Evolutionary conservation across 2,329 filamentous ascomycete genomes (phyloP).

Genomic region (Aureobasidium melanogenum): DNA sequence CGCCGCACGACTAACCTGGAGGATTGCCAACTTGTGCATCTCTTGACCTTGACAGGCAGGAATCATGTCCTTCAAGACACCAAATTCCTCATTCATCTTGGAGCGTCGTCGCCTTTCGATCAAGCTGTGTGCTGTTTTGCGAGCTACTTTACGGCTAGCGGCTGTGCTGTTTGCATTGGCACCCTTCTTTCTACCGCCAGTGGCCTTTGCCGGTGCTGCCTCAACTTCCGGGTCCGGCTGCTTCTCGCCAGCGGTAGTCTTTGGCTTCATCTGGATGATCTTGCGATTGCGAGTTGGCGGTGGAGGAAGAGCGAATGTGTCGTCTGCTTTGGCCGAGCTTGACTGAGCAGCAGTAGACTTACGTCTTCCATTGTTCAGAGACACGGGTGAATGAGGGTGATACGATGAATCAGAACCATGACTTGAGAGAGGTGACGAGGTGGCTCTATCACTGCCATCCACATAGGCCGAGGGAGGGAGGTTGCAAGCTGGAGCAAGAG

Average conservation of each 20-base stretch:
- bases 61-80: constrained; percentile 86
- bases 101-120: constrained; percentile 84
- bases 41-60: constrained; percentile 87
- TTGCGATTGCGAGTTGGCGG: constrained; percentile 87
- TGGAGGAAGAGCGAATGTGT: constrained; percentile 70
- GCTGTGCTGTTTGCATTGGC: constrained; percentile 61
- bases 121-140: constrained; percentile 91
- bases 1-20: constrained; percentile 56
- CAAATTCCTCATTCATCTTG: constrained; percentile 99
- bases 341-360: constrained; percentile 15
- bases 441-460: constrained; percentile 35
- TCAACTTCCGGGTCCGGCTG: constrained; percentile 19
- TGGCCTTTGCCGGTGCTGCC: constrained; percentile 18
- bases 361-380: constrained; percentile 29
- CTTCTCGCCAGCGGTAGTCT: constrained; percentile 27
- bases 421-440: constrained; percentile 37
- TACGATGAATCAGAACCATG: constrained; percentile 45
- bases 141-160: constrained; percentile 85
- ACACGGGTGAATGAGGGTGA: constrained; percentile 36
- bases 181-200: constrained; percentile 64
- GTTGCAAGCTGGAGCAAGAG: constrained; percentile 57
- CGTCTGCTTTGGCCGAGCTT: constrained; percentile 40
- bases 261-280: constrained; percentile 96
- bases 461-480: constrained; percentile 66
- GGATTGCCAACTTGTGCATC: constrained; percentile 94